Conservation (phyloP, 768 basidiomycete genomes). For the Termitomyces sp. region DNA sequence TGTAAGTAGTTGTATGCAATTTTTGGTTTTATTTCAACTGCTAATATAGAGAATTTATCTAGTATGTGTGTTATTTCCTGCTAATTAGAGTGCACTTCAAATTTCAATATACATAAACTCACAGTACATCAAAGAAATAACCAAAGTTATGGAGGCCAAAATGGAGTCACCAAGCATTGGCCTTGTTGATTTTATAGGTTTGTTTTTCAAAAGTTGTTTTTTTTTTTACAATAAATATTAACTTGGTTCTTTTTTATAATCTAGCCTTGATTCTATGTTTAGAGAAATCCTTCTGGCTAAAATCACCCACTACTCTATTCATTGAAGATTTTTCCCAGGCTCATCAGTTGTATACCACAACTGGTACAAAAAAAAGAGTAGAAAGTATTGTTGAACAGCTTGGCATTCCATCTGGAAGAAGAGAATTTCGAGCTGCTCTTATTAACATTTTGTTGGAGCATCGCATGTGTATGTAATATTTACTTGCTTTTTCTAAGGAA, state of each 20-base stretch:
- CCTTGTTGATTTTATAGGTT: not conserved
- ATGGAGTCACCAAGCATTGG: not conserved
- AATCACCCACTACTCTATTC: not conserved
- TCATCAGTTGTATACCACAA: not conserved
- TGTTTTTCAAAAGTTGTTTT: too few relatives aligned
- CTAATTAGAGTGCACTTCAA: accelerated
- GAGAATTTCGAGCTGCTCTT: not conserved
- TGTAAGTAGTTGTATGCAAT: not conserved
- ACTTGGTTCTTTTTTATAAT: not conserved
- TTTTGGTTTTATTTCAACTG: not conserved
- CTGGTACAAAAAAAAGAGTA: not conserved
- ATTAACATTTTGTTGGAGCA: not conserved
- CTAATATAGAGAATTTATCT: not conserved
- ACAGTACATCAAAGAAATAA: not conserved
- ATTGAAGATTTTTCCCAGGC: not conserved
- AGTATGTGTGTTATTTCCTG: not conserved
- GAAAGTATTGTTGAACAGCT: not conserved
- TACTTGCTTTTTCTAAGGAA: too few relatives aligned
- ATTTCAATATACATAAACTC: not conserved
- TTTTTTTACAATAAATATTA: not conserved
- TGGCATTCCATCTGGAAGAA: not conserved
- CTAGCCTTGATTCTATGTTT: not conserved
- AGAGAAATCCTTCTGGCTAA: not conserved
- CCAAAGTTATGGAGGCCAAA: not conserved
- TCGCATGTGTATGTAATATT: not conserved